Evolutionary conservation across 2,329 filamentous ascomycete genomes (phyloP), one percentile per base, ranked within the genome.

Genomic region (Aspergillus nomiae): DNA sequence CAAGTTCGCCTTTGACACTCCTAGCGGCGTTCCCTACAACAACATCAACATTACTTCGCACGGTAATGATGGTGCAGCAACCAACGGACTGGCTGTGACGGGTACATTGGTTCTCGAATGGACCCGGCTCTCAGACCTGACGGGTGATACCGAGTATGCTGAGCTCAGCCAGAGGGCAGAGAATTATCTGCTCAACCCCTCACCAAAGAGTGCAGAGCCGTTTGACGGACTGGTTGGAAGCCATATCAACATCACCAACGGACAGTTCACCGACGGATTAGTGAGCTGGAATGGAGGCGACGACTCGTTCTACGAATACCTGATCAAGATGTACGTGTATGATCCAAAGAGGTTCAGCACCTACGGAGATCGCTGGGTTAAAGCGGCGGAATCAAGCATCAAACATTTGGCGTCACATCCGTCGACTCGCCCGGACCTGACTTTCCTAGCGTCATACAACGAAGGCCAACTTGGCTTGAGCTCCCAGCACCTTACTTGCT

Each of bases 251-350:
- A 84, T 92, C 64, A 73, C 79, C 1, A 87, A 85, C 4, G 92
- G 92, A 24, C 70, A 81, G 9, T 94, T 96, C 69, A 68, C 85
- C 16, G 86, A 94, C 72, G 84, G 84, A 28, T 71, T 68, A 1
- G 92, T 93, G 58, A 90, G 91, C 51, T 96, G 92, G 92, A 85
- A 86, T 45, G 92, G 90, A 57, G 90, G 90, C 8, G 86, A 85
- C 34, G 92, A 96, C 76, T 92, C 88, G 50, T 96, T 90, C 79
- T 96, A 96, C 79, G 92, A 96, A 78, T 96, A 96, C 71, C 85
- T 96, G 36, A 89, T 96, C 76, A 96, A 96, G 82, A 94, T 95
- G 91, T 96, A 89, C 71, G 77, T 94, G 60, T 96, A 96, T 75
- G 90, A 94, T 72, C 83, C 87, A 0, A 69, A 75, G 7, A 83